Conservation (phyloP, 2,329 filamentous ascomycete species). For the Exophiala mesophila region DNA sequence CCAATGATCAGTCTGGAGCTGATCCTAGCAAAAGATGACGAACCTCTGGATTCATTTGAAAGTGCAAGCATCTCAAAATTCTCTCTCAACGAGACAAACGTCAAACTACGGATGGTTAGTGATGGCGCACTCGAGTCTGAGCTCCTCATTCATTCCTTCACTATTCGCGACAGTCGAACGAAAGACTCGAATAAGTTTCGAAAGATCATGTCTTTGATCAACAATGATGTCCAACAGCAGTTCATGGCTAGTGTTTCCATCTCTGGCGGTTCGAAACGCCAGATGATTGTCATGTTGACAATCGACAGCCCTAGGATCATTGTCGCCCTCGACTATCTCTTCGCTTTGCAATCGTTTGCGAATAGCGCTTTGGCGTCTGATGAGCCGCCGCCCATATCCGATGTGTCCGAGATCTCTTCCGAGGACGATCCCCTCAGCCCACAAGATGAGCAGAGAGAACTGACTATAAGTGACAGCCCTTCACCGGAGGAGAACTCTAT, state of each 20-base stretch:
- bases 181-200: slow-evolving; percentile 91
- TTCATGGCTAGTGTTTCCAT: slow-evolving; percentile 98
- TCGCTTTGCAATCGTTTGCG: slow-evolving; percentile 80
- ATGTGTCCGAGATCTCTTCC: slow-evolving; percentile 14
- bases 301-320: slow-evolving; percentile 94
- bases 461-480: slow-evolving; percentile 31
- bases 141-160: slow-evolving; percentile 87
- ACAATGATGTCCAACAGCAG: slow-evolving; percentile 86
- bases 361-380: slow-evolving; percentile 59
- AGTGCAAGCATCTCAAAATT: slow-evolving; percentile 85
- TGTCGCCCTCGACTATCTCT: slow-evolving; percentile 91
- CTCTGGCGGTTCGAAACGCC: slow-evolving; percentile 74
- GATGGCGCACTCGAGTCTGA: slow-evolving; percentile 91
- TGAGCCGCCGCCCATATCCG: slow-evolving; percentile 49
- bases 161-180: slow-evolving; percentile 85
- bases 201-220: slow-evolving; percentile 96
- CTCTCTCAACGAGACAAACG: slow-evolving; percentile 83
- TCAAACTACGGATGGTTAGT: slow-evolving; percentile 89
- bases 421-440: slow-evolving; percentile 44
- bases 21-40: slow-evolving; percentile 67
- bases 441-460: slow-evolving; percentile 41
- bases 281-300: slow-evolving; percentile 83
- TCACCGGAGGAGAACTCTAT: slow-evolving; percentile 46
- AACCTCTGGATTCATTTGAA: slow-evolving; percentile 73
- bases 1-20: slow-evolving; percentile 85